These are phyloP conservation scores for Apiotrichum sp. DNA, from an alignment of 1,284 basidiomycete species.

Conservation along the genomic window DNA sequence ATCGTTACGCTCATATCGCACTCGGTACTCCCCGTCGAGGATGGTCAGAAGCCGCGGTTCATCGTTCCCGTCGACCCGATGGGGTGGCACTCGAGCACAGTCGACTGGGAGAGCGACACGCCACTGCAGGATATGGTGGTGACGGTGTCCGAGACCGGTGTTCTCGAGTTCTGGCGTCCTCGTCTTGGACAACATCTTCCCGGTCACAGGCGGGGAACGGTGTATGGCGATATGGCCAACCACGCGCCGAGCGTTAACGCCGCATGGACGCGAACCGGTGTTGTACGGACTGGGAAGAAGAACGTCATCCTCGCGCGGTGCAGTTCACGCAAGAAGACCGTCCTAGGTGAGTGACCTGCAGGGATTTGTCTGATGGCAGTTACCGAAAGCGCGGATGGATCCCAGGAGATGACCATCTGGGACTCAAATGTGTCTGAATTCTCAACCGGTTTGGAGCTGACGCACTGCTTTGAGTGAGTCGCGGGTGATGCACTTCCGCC, in stretches of 20 bases:
- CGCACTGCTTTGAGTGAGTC: slow-evolving; percentile 55
- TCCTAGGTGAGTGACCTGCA: slow-evolving; percentile 44
- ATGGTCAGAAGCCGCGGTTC: slow-evolving; percentile 20
- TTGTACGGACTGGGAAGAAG: slow-evolving; percentile 63
- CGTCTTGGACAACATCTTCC: slow-evolving; percentile 48
- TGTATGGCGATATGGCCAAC: slow-evolving; percentile 6
- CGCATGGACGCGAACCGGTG: slow-evolving; percentile 54
- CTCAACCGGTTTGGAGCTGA: slow-evolving; percentile 75
- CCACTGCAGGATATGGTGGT: slow-evolving; percentile 62
- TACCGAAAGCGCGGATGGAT: slow-evolving; percentile 46
- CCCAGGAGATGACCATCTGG: slow-evolving; percentile 81
- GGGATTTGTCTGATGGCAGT: slow-evolving; percentile 1
- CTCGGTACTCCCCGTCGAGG: slow-evolving; percentile 30
- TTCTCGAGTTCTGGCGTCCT: slow-evolving; percentile 74
- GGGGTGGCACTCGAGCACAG: slow-evolving; percentile 62
- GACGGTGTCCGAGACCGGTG: slow-evolving; percentile 65
- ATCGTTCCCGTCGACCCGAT: slow-evolving; percentile 77
- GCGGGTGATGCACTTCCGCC: no score
- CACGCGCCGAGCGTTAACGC: neutral
- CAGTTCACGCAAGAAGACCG: slow-evolving; percentile 84
- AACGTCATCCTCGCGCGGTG: slow-evolving; percentile 65
- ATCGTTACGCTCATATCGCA: slow-evolving; percentile 32
- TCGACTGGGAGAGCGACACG: slow-evolving; percentile 40
- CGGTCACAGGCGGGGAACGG: slow-evolving; percentile 3
- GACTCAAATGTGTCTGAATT: slow-evolving; percentile 92